Base-by-base conservation (phyloP, 106 monocot species). In the Dendrobium officinale region DNA sequence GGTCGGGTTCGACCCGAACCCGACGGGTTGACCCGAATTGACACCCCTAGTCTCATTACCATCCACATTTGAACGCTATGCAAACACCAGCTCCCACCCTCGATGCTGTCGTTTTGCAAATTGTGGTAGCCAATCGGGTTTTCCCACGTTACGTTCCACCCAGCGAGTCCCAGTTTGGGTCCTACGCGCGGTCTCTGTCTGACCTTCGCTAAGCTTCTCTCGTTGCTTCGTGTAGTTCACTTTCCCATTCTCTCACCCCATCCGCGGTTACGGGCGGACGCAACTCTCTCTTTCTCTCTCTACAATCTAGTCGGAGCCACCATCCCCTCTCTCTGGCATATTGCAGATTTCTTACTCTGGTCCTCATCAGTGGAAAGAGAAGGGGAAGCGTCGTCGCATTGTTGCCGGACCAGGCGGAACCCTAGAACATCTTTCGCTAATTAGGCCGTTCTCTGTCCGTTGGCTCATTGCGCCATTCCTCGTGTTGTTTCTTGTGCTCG, bases 231-330 rank as follows among this genome's bases (percentile, higher is more conserved):
- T 19, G 13, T 31, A 70, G 31, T 33, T 70, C 68, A 11, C 33
- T 70, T 33, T 29, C 70, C 24, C 33, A 4, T n/a, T 29, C 70
- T 66, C 33, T 37, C 31, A 15, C 31, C 70, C 37, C 64, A 8
- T 2, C 64, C 64, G 64, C 58, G 58, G 17, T 66, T 66, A 5
- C 64, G 64, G n/a, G 26, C 22, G 24, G 64, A 26, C 26, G 64
- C 64, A 66, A 66, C 24, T 66, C 64, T 66, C 64, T 26, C 70
- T 70, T 6, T 70, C 70, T 67, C 59, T 61, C 61, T 61, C 10
- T 13, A 15, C 1, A 51, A 51, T 13, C 51, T 51, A 22, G 19
- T 61, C 61, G 61, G 22, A 61, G 61, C n/a, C 22, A 8, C 61
- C 61, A 6, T 6, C 61, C 2, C 61, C 19, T 29, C 27, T 67